A percentile compares a stretch with the other conserved stretches of the same genome.
phyloP scores from a whole-genome alignment of 441 rosid species.

The Erodium moschatum region DNA sequence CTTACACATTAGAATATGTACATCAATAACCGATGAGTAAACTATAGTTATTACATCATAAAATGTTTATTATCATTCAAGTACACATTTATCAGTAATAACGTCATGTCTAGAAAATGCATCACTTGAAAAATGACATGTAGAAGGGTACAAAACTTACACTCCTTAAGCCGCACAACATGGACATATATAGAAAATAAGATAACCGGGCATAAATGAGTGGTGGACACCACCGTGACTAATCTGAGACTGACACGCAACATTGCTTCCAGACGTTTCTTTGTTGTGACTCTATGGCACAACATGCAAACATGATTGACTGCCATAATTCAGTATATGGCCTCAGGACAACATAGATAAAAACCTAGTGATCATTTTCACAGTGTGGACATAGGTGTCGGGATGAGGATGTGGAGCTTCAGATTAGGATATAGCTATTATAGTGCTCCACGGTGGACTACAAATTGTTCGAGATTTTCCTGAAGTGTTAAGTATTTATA shows the following conservation, averaged over 20 bases:
- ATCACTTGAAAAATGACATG: not conserved
- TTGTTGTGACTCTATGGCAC: not conserved
- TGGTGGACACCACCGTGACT: not conserved
- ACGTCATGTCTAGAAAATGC: not conserved
- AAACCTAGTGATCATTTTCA: not conserved
- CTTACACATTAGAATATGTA: constrained; percentile 19
- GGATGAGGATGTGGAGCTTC: not conserved
- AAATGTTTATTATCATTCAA: not conserved
- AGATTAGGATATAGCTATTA: not conserved
- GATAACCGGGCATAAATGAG: not conserved
- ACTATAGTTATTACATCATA: not conserved
- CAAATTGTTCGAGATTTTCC: not conserved
- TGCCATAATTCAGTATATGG: not conserved
- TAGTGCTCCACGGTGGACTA: not conserved
- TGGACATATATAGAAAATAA: not conserved
- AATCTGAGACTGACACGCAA: constrained; percentile 2
- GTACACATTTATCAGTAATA: not conserved
- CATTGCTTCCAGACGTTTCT: constrained; percentile 3
- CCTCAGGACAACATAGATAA: not conserved
- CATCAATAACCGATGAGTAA: not conserved
- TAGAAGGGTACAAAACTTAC: not conserved
- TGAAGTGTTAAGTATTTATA: not conserved
- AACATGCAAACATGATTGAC: not conserved
- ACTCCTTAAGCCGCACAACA: not conserved
- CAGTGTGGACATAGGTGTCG: not conserved